Evolutionary conservation across 2,329 filamentous ascomycete species (phyloP), one percentile per base, ranked within the genome.

Genomic region (Cytospora leucostoma): DNA sequence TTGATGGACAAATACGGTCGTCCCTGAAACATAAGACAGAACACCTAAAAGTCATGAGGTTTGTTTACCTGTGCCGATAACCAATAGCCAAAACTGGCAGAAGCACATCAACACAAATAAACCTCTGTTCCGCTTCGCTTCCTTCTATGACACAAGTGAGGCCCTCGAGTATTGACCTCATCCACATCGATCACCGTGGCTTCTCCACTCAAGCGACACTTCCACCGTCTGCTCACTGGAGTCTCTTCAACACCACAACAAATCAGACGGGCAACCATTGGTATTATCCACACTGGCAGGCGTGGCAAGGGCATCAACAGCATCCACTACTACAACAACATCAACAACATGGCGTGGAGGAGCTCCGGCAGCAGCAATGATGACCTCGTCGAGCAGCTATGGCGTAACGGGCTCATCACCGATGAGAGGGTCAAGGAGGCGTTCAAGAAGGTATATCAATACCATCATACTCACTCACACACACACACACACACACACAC

Each of bases 301-400:
- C n/a, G 27, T 15, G 4, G 13, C 32, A 57, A 17, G 32, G 15
- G 13, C 3, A 56, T 11, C 8, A 6, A 0, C 40, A 50, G 6
- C 21, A 17, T 40, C 27, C 2, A 4, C 27, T 27, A 27, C 27
- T 27, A n/a, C 58, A 3, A 35, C 59, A 21, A 4, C 34, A 17
- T 38, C 53, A 56, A 27, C 70, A 75, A 65, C 65, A 98, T 99
- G 95, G 93, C 94, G 65, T 99, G 95, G 95, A 86, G 87, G 68
- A 92, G 90, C 75, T 90, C 89, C 7, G 94, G 92, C 65, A 77
- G 78, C 5, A 86, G 87, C 34, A 97, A 98, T 74, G 76, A 78
- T 49, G 87, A 88, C 62, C 82, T 99, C 56, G 81, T 98, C 66
- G 84, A 88, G 69, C 97, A 97, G 74, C 82, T 99, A 63, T 88